A percentile compares a stretch with the other conserved stretches of the same genome.
These are phyloP conservation scores for Podospora conica DNA, from an alignment of 495 filamentous ascomycete species.

Conservation along the genomic window DNA sequence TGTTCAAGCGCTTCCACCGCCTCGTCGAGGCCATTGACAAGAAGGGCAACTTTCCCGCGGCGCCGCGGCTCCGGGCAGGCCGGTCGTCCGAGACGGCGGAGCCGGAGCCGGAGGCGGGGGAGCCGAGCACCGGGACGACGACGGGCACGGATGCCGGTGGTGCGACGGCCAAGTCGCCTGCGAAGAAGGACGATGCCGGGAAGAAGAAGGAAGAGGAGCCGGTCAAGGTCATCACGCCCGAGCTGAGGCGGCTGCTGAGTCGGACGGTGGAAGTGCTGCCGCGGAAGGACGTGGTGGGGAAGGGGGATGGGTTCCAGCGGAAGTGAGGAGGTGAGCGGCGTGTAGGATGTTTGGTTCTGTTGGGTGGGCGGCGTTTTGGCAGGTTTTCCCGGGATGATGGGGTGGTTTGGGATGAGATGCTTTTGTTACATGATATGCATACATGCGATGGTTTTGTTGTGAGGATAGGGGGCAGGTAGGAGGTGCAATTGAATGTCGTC, in stretches of 20 bases:
- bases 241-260: constrained; percentile 69
- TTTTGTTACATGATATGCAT: background rate
- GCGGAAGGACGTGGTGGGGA: constrained; percentile 45
- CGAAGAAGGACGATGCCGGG: constrained; percentile 7
- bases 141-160: constrained; percentile 7
- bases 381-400: background rate
- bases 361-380: background rate
- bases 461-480: background rate
- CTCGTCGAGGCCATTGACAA: constrained; percentile 87
- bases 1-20: constrained; percentile 83
- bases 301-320: constrained; percentile 29
- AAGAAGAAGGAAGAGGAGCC: constrained; percentile 30
- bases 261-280: constrained; percentile 61
- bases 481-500: background rate
- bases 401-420: background rate
- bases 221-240: constrained; percentile 68
- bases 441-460: background rate
- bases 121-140: background rate
- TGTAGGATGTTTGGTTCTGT: background rate
- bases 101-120: background rate
- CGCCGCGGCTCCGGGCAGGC: constrained; percentile 38
- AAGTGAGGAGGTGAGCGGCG: background rate
- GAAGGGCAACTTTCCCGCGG: constrained; percentile 64
- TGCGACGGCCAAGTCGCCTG: background rate
- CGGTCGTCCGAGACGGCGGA: constrained; percentile 16